These are phyloP conservation scores for Sporothrix curviconia DNA, from an alignment of 2,329 filamentous ascomycete species.

Conservation along the genomic window DNA sequence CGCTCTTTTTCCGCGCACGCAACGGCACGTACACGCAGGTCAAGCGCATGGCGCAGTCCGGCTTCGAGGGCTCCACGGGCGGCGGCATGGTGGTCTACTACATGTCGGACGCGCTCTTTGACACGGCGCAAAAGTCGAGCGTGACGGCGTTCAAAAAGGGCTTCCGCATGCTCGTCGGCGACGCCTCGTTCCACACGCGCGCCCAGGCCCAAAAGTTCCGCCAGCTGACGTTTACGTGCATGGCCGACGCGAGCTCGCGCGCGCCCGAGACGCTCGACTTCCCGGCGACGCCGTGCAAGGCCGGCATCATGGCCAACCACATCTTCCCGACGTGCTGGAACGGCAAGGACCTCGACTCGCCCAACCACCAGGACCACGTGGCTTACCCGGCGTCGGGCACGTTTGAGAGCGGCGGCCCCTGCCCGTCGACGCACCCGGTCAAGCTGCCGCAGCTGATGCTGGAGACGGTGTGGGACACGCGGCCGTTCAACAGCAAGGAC, in stretches of 20 bases:
- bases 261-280: constrained; percentile 36
- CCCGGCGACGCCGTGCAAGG: constrained; percentile 32
- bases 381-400: too few relatives aligned
- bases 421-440: too few relatives aligned
- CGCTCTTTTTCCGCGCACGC: constrained; percentile 39
- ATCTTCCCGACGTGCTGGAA: constrained; percentile 45
- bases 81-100: constrained; percentile 40
- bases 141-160: constrained; percentile 38
- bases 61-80: constrained; percentile 39
- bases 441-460: constrained; percentile 32
- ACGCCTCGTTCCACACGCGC: constrained; percentile 29
- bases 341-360: too few relatives aligned
- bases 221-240: constrained; percentile 33
- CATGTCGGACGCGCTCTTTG: constrained; percentile 28
- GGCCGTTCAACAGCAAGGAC: constrained; percentile 27
- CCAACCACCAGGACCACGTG: too few relatives aligned
- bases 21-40: constrained; percentile 39
- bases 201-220: constrained; percentile 29
- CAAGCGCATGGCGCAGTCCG: constrained; percentile 38
- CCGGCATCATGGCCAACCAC: constrained; percentile 38
- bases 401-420: too few relatives aligned
- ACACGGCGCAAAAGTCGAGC: constrained; percentile 22
- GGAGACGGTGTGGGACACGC: constrained; percentile 41
- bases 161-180: constrained; percentile 42
- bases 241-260: constrained; percentile 19